Percentiles rank a stretch among this genome's conserved stretches.
These are phyloP conservation scores for Leishmania turanica DNA, from an alignment of 208 protist species.

Conservation along the genomic window DNA sequence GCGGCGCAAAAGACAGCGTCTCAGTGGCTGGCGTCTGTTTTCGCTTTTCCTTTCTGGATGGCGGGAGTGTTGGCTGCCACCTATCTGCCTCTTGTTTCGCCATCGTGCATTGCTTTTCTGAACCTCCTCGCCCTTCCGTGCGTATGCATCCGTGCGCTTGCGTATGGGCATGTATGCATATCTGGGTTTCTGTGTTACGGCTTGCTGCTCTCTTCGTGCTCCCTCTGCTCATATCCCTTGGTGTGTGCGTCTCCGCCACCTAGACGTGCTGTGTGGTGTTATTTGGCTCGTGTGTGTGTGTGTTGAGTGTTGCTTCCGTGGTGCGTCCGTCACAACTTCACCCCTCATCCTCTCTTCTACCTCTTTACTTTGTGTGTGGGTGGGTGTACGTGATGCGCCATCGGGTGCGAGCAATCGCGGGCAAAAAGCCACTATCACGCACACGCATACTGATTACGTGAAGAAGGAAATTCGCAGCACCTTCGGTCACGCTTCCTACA, in stretches of 20 bases:
- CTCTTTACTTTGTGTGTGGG: neutral
- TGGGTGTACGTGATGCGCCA: neutral
- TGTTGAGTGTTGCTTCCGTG: neutral
- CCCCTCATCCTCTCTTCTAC: neutral
- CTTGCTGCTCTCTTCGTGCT: neutral
- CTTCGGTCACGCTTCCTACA: neutral
- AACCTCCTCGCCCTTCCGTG: neutral
- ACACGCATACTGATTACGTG: neutral
- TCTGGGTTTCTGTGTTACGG: neutral
- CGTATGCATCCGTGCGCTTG: neutral
- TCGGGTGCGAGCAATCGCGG: neutral
- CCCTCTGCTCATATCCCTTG: neutral
- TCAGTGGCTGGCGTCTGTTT: neutral
- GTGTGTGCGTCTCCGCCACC: neutral
- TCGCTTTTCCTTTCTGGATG: neutral
- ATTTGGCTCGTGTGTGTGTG: neutral
- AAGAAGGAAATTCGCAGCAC: neutral
- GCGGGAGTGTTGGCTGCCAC: neutral
- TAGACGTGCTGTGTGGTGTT: neutral
- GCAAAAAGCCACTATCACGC: neutral
- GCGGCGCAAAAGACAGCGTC: neutral
- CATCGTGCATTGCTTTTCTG: neutral
- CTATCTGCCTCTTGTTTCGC: neutral
- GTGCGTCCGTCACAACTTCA: neutral
- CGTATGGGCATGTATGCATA: neutral